These are phyloP conservation scores for Boletus sp. DNA, from an alignment of 768 basidiomycete genomes.

Conservation along the genomic window DNA sequence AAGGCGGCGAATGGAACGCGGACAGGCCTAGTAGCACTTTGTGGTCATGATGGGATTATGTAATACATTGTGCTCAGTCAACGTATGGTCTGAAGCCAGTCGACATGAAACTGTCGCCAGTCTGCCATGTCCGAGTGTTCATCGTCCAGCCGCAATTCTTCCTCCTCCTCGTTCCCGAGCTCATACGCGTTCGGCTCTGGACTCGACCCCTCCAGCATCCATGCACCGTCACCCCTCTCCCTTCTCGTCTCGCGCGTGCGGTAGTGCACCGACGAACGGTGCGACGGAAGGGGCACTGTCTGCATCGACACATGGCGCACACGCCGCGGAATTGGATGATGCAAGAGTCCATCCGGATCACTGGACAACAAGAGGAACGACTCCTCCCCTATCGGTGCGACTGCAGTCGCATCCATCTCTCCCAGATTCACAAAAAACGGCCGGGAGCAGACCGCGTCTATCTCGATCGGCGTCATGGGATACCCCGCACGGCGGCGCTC, in stretches of 20 bases:
- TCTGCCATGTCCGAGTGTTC: slow-evolving; percentile 26
- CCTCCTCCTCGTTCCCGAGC: slow-evolving; percentile 33
- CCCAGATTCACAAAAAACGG: slow-evolving; percentile 44
- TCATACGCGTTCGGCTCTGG: slow-evolving; percentile 24
- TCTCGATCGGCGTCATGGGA: slow-evolving; percentile 6
- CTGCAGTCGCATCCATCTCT: slow-evolving; percentile 24
- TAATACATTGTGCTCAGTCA: slow-evolving; percentile 13
- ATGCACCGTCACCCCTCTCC: slow-evolving; percentile 35
- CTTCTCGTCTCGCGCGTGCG: slow-evolving; percentile 21
- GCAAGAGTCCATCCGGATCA: slow-evolving; percentile 27
- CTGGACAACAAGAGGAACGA: slow-evolving; percentile 42
- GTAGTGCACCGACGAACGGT: slow-evolving; percentile 25
- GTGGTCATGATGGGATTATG: slow-evolving; percentile 8
- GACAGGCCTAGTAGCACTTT: background rate
- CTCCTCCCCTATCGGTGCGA: slow-evolving; percentile 35
- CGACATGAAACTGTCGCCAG: slow-evolving; percentile 57
- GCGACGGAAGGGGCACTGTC: slow-evolving; percentile 31
- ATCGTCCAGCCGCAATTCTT: slow-evolving; percentile 11
- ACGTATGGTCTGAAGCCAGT: slow-evolving; percentile 30
- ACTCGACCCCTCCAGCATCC: slow-evolving; percentile 41
- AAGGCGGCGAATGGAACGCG: slow-evolving; percentile 3
- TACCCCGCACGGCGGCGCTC: background rate
- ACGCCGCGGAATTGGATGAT: slow-evolving; percentile 21
- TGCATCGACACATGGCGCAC: slow-evolving; percentile 33
- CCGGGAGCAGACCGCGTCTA: slow-evolving; percentile 42